Base-by-base conservation (phyloP, 441 rosid species). In the Gossypium aridum region DNA sequence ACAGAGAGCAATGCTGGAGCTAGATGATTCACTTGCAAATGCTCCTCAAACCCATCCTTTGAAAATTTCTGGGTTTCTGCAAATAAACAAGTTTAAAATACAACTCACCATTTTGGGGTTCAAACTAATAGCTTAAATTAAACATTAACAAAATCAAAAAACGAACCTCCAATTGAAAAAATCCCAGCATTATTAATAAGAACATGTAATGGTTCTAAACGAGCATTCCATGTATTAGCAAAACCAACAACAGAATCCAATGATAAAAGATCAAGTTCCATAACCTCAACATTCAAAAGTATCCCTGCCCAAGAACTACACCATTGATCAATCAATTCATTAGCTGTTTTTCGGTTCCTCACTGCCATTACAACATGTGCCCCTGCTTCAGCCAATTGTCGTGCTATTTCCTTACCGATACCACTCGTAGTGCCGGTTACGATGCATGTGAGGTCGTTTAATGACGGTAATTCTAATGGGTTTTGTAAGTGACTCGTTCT, bases 291-390 rank as follows among this genome's bases (percentile, higher is more conserved):
- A 43, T 51, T 51, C 60, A 69, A 69, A 69, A 60, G 72, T 8
- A 69, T 43, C 23, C 72, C 72, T 9, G 10, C n/a, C 72, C 72
- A 69, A 91, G 97, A 26, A 96, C 93, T 28, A 89, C 93, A 73
- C 91, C 97, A 62, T 49, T 83, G 87, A 12, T 77, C 92, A 64
- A 93, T 91, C 77, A 96, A 83, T 61, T 89, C 97, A 13, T 82
- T 85, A 67, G 94, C 98, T 2, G 83, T 88, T 79, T 85, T 90
- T 2, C 90, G 77, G 71, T 93, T 96, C 84, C 99, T 89, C 19
- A 96, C 98, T 0, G 99, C 99, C 98, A 93, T 96, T 39, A 96
- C 85, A 70, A 96, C 97, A 81, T 93, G 98, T 16, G 99, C 98
- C 20, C 99, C 99, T 20, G 94, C 89, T 79, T 96, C 96, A 5